These are phyloP conservation scores for Laguncularia racemosa DNA, from an alignment of 345 rosid genomes.

Conservation along the genomic window DNA sequence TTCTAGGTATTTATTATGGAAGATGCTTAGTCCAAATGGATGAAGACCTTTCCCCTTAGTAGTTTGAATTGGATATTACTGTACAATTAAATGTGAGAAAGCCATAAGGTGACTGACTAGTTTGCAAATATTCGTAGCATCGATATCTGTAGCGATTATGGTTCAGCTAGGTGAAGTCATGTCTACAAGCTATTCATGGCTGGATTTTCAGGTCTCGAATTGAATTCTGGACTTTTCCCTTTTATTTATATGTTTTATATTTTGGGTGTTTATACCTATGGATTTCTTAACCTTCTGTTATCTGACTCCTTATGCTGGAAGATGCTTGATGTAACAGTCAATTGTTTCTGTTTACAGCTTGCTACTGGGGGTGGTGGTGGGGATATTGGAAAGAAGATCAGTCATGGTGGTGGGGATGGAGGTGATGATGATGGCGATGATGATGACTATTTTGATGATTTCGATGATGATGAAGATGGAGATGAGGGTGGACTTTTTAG, in stretches of 20 bases:
- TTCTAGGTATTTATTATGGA: no score
- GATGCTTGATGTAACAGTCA: constrained; percentile 8
- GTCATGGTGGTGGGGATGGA: constrained; percentile 91
- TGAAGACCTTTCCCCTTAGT: no score
- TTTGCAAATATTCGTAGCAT: no score
- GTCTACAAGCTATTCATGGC: no score
- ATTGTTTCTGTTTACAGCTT: constrained; percentile 42
- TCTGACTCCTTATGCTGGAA: background rate
- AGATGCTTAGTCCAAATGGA: no score
- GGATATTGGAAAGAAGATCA: constrained; percentile 78
- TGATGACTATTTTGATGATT: constrained; percentile 88
- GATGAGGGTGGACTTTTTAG: constrained; percentile 89
- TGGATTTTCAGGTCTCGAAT: no score
- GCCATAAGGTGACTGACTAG: no score
- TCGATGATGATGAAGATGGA: constrained; percentile 86
- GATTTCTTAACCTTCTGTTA: background rate
- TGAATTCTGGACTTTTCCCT: no score
- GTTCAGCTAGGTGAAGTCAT: no score
- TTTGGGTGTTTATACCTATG: background rate
- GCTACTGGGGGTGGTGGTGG: constrained; percentile 92
- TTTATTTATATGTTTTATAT: background rate
- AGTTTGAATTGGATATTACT: no score
- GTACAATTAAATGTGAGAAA: no score
- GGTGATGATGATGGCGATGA: constrained; percentile 95
- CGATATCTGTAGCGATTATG: no score